Percentiles rank a stretch among this genome's conserved stretches.
phyloP scores from a whole-genome alignment of 2,329 filamentous ascomycete species.

The Trichoderma brevicompactum region DNA sequence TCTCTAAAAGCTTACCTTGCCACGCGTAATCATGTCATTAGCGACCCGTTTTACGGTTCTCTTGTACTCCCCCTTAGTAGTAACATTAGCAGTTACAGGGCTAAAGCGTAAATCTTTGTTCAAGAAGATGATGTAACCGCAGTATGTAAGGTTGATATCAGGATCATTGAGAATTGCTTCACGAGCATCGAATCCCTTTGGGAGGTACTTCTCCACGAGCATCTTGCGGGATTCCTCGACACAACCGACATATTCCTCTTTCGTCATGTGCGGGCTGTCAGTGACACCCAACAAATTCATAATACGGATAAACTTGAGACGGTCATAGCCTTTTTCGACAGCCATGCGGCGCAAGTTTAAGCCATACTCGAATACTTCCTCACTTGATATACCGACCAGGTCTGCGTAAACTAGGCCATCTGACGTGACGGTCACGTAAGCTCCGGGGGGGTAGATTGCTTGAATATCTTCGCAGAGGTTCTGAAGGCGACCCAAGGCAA shows the following conservation, averaged over 20 bases:
- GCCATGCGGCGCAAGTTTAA: conserved; percentile 3
- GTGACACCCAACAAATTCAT: conserved; percentile 1
- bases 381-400: background rate
- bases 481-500: background rate
- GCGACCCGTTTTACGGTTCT: background rate
- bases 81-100: background rate
- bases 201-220: background rate
- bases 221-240: conserved; percentile 10
- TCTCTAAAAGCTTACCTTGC: background rate
- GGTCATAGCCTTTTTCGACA: conserved; percentile 1
- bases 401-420: conserved; percentile 2
- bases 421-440: conserved; percentile 12
- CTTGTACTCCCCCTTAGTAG: conserved; percentile 4
- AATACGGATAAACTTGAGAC: conserved; percentile 15
- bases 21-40: conserved; percentile 10
- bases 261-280: background rate
- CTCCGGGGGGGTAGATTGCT: conserved; percentile 7
- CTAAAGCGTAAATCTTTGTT: background rate
- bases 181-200: background rate
- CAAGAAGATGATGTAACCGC: conserved; percentile 9
- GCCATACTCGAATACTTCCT: background rate
- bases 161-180: background rate
- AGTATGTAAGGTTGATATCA: conserved; percentile 5
- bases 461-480: conserved; percentile 11
- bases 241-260: background rate